Percentiles rank a stretch among this genome's conserved stretches.
These are phyloP conservation scores for Chenopodium berlandieri DNA, from an alignment of 148 eudicot genomes.

Conservation along the genomic window DNA sequence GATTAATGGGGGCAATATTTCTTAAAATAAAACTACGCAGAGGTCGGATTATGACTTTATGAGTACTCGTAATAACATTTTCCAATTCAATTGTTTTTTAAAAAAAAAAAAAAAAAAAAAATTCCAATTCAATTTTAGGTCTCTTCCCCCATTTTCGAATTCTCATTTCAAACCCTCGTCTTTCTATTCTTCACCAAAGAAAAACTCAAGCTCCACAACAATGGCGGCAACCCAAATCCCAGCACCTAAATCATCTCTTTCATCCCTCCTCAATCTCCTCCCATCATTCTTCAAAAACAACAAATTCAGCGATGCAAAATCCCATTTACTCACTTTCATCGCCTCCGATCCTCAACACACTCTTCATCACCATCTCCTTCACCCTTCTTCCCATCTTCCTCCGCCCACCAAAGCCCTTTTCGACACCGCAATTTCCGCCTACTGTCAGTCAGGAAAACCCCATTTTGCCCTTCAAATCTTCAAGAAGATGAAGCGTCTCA, in stretches of 20 bases:
- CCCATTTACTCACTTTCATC: slow-evolving; percentile 45
- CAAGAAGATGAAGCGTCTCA: slow-evolving; percentile 62
- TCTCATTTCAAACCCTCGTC: too few relatives aligned
- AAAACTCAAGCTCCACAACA: neutral
- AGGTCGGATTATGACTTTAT: too few relatives aligned
- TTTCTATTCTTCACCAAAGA: neutral
- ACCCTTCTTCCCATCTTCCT: slow-evolving; percentile 41
- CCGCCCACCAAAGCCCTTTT: slow-evolving; percentile 43
- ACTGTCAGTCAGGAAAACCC: slow-evolving; percentile 49
- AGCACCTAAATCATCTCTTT: slow-evolving; percentile 26
- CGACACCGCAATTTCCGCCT: slow-evolving; percentile 59
- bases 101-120: too few relatives aligned
- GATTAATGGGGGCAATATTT: too few relatives aligned
- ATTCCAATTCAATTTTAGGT: too few relatives aligned
- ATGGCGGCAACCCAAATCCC: slow-evolving; percentile 29
- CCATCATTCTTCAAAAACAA: slow-evolving; percentile 43
- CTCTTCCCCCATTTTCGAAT: too few relatives aligned
- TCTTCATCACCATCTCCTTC: slow-evolving; percentile 58
- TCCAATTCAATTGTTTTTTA: too few relatives aligned
- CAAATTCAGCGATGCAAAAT: slow-evolving; percentile 64
- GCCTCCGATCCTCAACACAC: slow-evolving; percentile 41
- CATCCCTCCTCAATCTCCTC: slow-evolving; percentile 47
- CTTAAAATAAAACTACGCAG: too few relatives aligned
- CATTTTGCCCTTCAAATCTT: slow-evolving; percentile 57
- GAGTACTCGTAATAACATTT: too few relatives aligned